Percentiles rank a stretch among this genome's conserved stretches.
phyloP scores from a whole-genome alignment of 2,329 filamentous ascomycete genomes.

The Clonostachys solani region DNA sequence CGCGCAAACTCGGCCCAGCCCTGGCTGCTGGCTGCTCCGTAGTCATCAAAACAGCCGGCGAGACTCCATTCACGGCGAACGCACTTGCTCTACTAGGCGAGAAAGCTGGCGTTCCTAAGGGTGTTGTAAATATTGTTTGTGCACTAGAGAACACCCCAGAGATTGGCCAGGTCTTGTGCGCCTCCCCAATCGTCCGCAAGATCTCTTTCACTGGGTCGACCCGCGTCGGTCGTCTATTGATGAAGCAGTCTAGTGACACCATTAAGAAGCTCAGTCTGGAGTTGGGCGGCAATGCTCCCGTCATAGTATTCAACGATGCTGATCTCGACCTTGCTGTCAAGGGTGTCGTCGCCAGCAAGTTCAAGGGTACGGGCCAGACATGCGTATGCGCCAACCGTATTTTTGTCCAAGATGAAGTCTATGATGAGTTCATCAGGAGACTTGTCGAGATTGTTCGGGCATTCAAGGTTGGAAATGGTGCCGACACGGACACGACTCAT shows the following conservation, averaged over 20 bases:
- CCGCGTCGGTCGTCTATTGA: conserved; percentile 45
- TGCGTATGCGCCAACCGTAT: conserved; percentile 82
- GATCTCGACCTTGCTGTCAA: conserved; percentile 67
- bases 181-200: conserved; percentile 61
- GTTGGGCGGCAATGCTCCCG: conserved; percentile 63
- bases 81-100: conserved; percentile 62
- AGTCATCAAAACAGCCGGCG: conserved; percentile 64
- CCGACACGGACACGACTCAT: conserved; percentile 50
- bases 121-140: conserved; percentile 52
- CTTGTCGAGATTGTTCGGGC: conserved; percentile 62
- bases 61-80: conserved; percentile 69
- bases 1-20: conserved; percentile 40
- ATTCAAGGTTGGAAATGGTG: conserved; percentile 66
- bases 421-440: conserved; percentile 62
- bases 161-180: conserved; percentile 60
- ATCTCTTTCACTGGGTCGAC: conserved; percentile 69
- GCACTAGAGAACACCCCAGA: conserved; percentile 61
- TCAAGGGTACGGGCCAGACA: conserved; percentile 85
- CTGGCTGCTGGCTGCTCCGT: conserved; percentile 73
- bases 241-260: conserved; percentile 67
- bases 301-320: conserved; percentile 74
- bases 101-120: conserved; percentile 63
- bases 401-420: conserved; percentile 68
- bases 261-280: conserved; percentile 66
- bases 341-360: conserved; percentile 66